A percentile compares a stretch with the other conserved stretches of the same genome.
phyloP scores from a whole-genome alignment of 352 stramenopile genomes.

The Phytophthora pseudosyringae region DNA sequence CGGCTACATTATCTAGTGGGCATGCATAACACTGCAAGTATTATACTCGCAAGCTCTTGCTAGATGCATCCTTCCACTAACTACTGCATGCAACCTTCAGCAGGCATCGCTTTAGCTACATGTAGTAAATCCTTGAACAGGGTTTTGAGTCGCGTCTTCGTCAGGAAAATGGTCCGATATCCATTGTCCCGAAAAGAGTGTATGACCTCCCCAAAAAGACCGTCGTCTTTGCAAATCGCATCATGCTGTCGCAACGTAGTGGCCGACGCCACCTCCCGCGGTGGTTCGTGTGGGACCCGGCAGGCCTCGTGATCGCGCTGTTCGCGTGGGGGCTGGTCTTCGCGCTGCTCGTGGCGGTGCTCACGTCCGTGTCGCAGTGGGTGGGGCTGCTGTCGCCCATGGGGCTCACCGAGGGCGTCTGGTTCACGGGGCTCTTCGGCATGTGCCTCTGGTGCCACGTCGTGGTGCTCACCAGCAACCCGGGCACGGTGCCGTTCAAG shows the following conservation, averaged over 20 bases:
- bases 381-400: constrained; percentile 58
- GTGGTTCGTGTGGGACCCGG: constrained; percentile 74
- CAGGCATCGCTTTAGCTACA: too few species aligned
- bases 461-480: constrained; percentile 80
- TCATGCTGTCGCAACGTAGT: neutral
- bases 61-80: neutral
- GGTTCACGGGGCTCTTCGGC: constrained; percentile 59
- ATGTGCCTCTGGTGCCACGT: constrained; percentile 82
- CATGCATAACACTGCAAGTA: too few species aligned
- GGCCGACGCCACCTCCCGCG: constrained; percentile 1
- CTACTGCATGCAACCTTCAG: too few species aligned
- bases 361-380: constrained; percentile 61
- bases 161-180: neutral
- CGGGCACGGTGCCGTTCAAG: constrained; percentile 66
- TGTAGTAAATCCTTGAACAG: too few species aligned
- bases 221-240: constrained; percentile 12
- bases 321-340: constrained; percentile 69
- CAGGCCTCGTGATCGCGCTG: constrained; percentile 64
- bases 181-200: constrained; percentile 6
- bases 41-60: neutral
- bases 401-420: constrained; percentile 49
- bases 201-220: neutral
- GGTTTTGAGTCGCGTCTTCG: too few species aligned
- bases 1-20: too few species aligned
- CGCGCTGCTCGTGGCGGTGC: constrained; percentile 48